Percentiles rank a stretch among this genome's conserved stretches.
phyloP scores from a whole-genome alignment of 2,329 filamentous ascomycete species.

The Xenosphaeropsis pyriputrescens region DNA sequence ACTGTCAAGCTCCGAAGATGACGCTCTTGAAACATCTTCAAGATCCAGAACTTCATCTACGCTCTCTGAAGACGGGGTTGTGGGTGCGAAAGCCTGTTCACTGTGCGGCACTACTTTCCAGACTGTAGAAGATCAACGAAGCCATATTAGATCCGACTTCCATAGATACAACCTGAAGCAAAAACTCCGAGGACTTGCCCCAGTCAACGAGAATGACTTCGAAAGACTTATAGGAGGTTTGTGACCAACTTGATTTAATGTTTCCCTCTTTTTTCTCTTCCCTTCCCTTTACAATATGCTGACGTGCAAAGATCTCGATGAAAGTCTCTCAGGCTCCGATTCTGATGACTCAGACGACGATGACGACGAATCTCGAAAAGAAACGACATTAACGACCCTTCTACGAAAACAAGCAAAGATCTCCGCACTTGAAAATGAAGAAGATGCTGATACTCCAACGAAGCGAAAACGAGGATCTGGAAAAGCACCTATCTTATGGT shows the following conservation, averaged over 20 bases:
- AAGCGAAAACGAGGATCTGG: conserved; percentile 39
- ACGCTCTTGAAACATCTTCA: too few species aligned
- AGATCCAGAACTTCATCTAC: too few species aligned
- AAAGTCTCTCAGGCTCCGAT: conserved; percentile 80
- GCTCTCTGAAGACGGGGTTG: conserved; percentile 13
- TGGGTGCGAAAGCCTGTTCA: conserved; percentile 62
- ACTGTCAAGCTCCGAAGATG: too few species aligned
- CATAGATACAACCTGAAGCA: conserved; percentile 94
- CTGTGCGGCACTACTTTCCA: conserved; percentile 63
- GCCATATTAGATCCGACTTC: conserved; percentile 78
- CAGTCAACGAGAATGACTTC: conserved; percentile 72
- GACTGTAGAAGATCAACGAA: conserved; percentile 65
- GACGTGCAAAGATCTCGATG: conserved; percentile 48
- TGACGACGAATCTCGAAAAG: conserved; percentile 35
- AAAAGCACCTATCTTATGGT: conserved; percentile 73
- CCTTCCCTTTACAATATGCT: neutral
- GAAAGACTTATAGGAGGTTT: conserved; percentile 59
- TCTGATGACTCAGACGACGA: conserved; percentile 53
- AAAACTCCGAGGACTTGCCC: conserved; percentile 57
- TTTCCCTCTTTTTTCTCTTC: too few species aligned
- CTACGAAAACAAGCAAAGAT: conserved; percentile 74
- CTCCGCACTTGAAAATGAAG: conserved; percentile 26
- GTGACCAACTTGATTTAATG: too few species aligned
- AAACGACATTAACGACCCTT: conserved; percentile 59
- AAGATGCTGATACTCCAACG: conserved; percentile 28